Percentiles rank a stretch among this genome's conserved stretches.
These are phyloP conservation scores for Botrytis tulipae DNA, from an alignment of 2,329 filamentous ascomycete genomes.

Conservation along the genomic window DNA sequence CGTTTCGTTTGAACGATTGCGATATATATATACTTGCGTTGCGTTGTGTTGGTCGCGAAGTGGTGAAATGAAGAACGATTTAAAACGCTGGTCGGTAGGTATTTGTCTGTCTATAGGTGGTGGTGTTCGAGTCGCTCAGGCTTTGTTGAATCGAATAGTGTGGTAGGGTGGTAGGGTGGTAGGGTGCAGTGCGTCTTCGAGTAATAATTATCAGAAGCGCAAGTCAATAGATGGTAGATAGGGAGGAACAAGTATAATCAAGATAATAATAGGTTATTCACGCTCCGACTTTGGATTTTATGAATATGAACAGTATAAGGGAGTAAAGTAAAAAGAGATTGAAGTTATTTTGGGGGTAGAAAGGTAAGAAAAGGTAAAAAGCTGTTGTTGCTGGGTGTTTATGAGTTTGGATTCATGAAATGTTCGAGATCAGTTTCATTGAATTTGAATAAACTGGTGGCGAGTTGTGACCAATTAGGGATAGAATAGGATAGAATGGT, in stretches of 20 bases:
- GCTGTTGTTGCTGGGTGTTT: neutral
- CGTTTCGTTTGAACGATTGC: neutral
- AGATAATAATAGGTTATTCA: neutral
- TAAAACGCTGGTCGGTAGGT: neutral
- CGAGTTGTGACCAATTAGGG: neutral
- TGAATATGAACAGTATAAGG: neutral
- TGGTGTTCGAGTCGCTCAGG: constrained; percentile 2
- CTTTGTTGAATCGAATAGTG: neutral
- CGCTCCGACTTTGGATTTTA: neutral
- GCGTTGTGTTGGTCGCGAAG: neutral
- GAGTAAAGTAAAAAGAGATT: neutral
- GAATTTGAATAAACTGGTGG: neutral
- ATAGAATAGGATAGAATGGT: neutral
- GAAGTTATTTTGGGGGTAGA: neutral
- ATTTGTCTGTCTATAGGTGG: neutral
- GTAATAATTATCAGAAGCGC: neutral
- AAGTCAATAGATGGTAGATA: neutral
- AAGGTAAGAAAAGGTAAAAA: neutral
- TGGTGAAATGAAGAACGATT: neutral
- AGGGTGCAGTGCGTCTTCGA: neutral
- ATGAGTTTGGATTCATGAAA: constrained; percentile 8
- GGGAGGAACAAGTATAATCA: neutral
- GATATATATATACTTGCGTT: neutral
- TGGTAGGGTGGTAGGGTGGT: neutral
- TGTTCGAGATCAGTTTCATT: constrained; percentile 14